phyloP scores from a whole-genome alignment of 2,329 filamentous ascomycete species.

The Xylaria sp. region DNA sequence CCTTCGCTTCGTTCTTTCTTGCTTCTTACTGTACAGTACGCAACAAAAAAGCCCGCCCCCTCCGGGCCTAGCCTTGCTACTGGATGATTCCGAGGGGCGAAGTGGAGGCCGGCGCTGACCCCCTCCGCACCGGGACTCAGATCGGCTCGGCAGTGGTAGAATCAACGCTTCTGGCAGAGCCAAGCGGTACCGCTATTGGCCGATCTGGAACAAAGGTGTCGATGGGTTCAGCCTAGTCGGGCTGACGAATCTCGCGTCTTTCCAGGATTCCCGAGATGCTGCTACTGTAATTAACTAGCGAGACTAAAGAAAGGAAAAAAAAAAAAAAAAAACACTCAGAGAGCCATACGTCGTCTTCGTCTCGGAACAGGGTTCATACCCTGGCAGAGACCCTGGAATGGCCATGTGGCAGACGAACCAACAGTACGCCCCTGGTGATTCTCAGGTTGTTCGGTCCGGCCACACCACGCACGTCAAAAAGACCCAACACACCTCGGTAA shows the following conservation, averaged over 20 bases:
- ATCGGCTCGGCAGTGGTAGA: constrained; percentile 38
- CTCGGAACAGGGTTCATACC: constrained; percentile 23
- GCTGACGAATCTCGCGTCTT: not conserved
- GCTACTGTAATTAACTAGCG: not conserved
- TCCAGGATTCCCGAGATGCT: not conserved
- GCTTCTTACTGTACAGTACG: constrained; percentile 9
- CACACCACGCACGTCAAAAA: constrained; percentile 12
- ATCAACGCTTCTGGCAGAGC: constrained; percentile 1
- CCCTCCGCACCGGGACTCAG: constrained; percentile 39
- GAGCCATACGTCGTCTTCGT: not conserved
- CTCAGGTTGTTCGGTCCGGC: constrained; percentile 27
- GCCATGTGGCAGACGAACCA: constrained; percentile 18
- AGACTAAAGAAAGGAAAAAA: not conserved
- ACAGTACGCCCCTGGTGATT: constrained; percentile 22
- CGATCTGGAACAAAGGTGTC: constrained; percentile 14
- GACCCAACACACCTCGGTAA: not conserved
- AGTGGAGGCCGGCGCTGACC: constrained; percentile 34
- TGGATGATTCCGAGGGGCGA: constrained; percentile 28
- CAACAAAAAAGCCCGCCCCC: constrained; percentile 13
- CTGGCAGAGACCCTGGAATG: constrained; percentile 7
- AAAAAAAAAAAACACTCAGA: not conserved
- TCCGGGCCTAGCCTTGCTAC: constrained; percentile 23
- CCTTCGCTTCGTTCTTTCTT: constrained; percentile 3
- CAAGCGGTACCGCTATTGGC: constrained; percentile 34
- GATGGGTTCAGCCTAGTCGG: not conserved